Evolutionary conservation across 2,329 filamentous ascomycete genomes (phyloP).

Genomic region (Verticillium dahliae): DNA sequence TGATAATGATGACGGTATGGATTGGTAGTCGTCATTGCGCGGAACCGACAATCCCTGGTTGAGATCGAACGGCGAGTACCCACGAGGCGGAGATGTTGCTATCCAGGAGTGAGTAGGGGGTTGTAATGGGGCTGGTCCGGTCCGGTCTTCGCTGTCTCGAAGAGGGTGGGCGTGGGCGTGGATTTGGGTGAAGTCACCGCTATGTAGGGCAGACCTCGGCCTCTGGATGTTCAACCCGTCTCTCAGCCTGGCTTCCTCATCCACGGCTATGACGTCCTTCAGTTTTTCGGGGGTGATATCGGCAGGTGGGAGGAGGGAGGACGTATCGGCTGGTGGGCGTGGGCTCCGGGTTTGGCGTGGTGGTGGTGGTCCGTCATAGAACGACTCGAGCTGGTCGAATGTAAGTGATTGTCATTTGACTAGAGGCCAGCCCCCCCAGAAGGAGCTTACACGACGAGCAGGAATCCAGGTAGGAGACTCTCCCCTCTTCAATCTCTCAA

Average conservation of each 20-base stretch:
- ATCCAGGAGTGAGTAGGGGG: constrained; percentile 34
- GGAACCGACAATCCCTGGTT: constrained; percentile 22
- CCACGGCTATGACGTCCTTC: constrained; percentile 15
- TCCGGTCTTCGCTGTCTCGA: not conserved
- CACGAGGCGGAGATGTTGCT: constrained; percentile 48
- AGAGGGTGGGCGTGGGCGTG: not conserved
- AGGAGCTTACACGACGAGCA: constrained; percentile 46
- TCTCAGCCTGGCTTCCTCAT: constrained; percentile 36
- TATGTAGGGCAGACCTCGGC: constrained; percentile 70
- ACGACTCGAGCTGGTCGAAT: constrained; percentile 23
- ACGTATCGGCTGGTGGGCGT: constrained; percentile 26
- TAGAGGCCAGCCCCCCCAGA: not conserved
- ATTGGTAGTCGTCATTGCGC: constrained; percentile 28
- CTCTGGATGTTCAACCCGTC: constrained; percentile 66
- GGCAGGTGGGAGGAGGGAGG: constrained; percentile 36
- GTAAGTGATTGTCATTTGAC: constrained; percentile 6
- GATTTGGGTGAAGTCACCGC: constrained; percentile 55
- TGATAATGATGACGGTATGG: constrained; percentile 54
- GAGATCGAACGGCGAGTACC: constrained; percentile 40
- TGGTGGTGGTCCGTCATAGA: constrained; percentile 26
- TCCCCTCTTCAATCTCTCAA: constrained; percentile 74
- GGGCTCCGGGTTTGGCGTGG: constrained; percentile 29
- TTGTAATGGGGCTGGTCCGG: constrained; percentile 6
- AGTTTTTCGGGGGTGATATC: constrained; percentile 41
- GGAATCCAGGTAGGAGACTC: constrained; percentile 71